These are phyloP conservation scores for Aspergillus indologenus DNA, from an alignment of 495 filamentous ascomycete genomes.

Conservation along the genomic window DNA sequence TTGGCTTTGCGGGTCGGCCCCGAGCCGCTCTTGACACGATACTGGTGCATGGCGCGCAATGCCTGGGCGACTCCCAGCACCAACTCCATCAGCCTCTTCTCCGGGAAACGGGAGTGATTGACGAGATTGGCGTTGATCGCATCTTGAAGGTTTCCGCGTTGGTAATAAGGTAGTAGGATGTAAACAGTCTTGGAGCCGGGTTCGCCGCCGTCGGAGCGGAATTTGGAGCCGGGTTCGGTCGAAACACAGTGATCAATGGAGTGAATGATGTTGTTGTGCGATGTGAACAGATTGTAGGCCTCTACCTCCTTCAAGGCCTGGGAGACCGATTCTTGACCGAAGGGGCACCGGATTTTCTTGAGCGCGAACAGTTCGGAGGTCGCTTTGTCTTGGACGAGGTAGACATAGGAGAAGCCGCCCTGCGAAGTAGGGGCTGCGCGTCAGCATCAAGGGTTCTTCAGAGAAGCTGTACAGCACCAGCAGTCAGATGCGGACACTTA, in stretches of 20 bases:
- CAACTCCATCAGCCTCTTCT: slow-evolving; percentile 80
- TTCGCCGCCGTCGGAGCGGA: slow-evolving; percentile 54
- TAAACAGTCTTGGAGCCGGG: slow-evolving; percentile 86
- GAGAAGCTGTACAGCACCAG: slow-evolving; percentile 6
- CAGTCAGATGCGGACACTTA: slow-evolving; percentile 27
- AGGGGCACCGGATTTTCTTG: slow-evolving; percentile 97
- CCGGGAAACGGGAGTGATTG: slow-evolving; percentile 92
- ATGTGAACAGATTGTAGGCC: slow-evolving; percentile 84
- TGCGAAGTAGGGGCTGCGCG: slow-evolving; percentile 30
- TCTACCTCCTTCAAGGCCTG: slow-evolving; percentile 96
- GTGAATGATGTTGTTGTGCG: slow-evolving; percentile 83
- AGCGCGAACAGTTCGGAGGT: slow-evolving; percentile 83
- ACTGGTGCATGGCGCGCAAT: slow-evolving; percentile 86
- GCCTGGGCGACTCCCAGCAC: slow-evolving; percentile 91
- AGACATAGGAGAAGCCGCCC: slow-evolving; percentile 98
- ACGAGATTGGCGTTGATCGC: slow-evolving; percentile 98
- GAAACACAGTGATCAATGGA: slow-evolving; percentile 78
- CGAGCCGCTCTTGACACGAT: slow-evolving; percentile 59
- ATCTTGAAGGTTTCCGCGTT: slow-evolving; percentile 92
- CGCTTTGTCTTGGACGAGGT: slow-evolving; percentile 88
- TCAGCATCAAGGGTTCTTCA: slow-evolving; percentile 12
- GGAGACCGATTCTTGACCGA: slow-evolving; percentile 91
- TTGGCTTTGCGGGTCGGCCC: slow-evolving; percentile 57
- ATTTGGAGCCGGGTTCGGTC: slow-evolving; percentile 57
- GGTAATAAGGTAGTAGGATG: slow-evolving; percentile 91